Evolutionary conservation across 768 basidiomycete species (phyloP).

Genomic region (Lyophyllum semitale): DNA sequence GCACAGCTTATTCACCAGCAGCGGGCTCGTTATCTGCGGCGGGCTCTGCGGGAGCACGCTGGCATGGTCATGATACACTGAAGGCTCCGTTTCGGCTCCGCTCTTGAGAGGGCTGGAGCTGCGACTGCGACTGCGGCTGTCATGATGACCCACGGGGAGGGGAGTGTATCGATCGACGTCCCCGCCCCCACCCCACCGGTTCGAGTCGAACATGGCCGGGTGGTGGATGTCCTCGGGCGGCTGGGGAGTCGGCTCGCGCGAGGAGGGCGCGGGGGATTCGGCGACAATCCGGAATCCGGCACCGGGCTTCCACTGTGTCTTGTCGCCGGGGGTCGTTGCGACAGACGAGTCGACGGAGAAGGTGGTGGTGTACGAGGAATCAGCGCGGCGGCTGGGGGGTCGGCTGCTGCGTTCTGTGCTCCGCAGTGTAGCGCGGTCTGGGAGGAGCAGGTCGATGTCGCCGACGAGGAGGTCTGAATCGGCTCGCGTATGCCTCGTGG

Average conservation of each 20-base stretch:
- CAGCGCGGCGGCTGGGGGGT: slow-evolving; percentile 8
- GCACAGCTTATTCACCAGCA: slow-evolving; percentile 56
- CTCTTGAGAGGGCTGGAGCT: slow-evolving; percentile 26
- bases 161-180: slow-evolving; percentile 42
- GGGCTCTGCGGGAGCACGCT: slow-evolving; percentile 54
- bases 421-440: neutral
- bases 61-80: slow-evolving; percentile 3
- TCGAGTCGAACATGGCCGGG: slow-evolving; percentile 9
- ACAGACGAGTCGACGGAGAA: slow-evolving; percentile 18
- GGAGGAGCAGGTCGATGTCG: slow-evolving; percentile 10
- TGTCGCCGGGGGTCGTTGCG: slow-evolving; percentile 13
- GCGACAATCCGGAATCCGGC: slow-evolving; percentile 46
- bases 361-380: slow-evolving; percentile 11
- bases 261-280: slow-evolving; percentile 29
- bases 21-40: slow-evolving; percentile 55
- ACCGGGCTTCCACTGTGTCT: slow-evolving; percentile 28
- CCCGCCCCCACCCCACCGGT: slow-evolving; percentile 12
- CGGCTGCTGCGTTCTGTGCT: neutral
- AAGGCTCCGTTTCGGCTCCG: neutral
- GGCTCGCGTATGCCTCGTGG: slow-evolving; percentile 20
- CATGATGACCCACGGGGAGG: slow-evolving; percentile 33
- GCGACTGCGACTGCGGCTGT: slow-evolving; percentile 21
- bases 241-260: slow-evolving; percentile 9
- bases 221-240: slow-evolving; percentile 14
- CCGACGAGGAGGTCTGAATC: slow-evolving; percentile 28